These are phyloP conservation scores for Metschnikowia proteae DNA, from an alignment of 805 yeast genomes.

Conservation along the genomic window DNA sequence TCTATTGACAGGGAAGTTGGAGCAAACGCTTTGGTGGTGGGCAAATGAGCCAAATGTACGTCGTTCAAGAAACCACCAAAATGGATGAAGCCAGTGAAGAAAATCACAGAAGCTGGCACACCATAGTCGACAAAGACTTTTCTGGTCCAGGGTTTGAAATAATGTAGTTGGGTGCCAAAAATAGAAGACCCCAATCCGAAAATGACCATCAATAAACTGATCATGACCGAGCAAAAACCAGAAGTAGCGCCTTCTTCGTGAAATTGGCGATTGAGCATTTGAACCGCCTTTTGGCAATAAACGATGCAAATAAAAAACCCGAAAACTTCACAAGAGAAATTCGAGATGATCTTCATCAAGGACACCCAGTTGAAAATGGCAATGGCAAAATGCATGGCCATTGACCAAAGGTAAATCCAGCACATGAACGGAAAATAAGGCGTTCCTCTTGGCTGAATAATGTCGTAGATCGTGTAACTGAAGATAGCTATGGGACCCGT, in stretches of 20 bases:
- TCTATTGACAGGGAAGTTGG: conserved; percentile 52
- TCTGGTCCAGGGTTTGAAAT: conserved; percentile 57
- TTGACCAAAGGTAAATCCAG: conserved; percentile 92
- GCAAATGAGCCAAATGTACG: conserved; percentile 58
- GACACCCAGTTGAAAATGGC: conserved; percentile 68
- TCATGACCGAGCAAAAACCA: conserved; percentile 72
- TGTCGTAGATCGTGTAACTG: conserved; percentile 81
- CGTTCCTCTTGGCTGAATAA: conserved; percentile 51
- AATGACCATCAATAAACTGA: conserved; percentile 70
- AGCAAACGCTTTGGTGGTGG: conserved; percentile 65
- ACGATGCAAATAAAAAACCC: conserved; percentile 88
- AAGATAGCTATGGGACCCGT: conserved; percentile 95
- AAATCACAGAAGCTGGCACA: conserved; percentile 76
- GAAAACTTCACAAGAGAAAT: conserved; percentile 87
- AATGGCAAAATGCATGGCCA: conserved; percentile 71
- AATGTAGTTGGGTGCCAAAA: conserved; percentile 59
- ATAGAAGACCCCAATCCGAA: conserved; percentile 63
- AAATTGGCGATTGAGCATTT: conserved; percentile 73
- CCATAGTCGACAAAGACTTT: conserved; percentile 82
- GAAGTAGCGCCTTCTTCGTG: conserved; percentile 30
- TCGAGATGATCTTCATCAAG: conserved; percentile 66
- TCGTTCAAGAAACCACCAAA: conserved; percentile 74
- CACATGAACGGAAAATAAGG: conserved; percentile 88
- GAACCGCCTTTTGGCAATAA: conserved; percentile 87
- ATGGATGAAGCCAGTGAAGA: conserved; percentile 90